These are phyloP conservation scores for Ophiostoma ulmi DNA, from an alignment of 2,329 filamentous ascomycete genomes.

Conservation along the genomic window DNA sequence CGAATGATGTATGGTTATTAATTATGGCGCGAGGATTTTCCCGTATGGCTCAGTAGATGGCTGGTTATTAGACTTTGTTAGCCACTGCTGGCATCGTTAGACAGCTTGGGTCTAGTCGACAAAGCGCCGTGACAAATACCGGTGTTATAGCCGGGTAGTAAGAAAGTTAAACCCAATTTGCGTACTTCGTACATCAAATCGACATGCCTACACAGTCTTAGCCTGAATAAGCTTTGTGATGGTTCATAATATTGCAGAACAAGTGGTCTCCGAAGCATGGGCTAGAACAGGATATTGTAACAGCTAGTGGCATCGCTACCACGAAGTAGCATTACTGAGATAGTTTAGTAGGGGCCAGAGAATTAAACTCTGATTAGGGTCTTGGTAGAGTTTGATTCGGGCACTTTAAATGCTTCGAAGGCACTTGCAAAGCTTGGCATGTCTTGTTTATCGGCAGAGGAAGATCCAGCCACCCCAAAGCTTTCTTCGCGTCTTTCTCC, in stretches of 20 bases:
- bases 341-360: background rate
- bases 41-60: background rate
- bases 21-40: background rate
- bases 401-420: background rate
- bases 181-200: background rate
- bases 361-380: background rate
- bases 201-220: background rate
- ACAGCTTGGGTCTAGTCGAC: background rate
- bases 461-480: background rate
- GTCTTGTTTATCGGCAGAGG: constrained; percentile 5
- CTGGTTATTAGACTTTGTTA: background rate
- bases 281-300: background rate
- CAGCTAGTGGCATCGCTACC: background rate
- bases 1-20: background rate
- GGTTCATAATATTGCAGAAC: background rate
- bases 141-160: background rate
- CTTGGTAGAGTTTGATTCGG: background rate
- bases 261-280: background rate
- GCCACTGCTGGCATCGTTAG: background rate
- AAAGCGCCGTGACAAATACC: background rate
- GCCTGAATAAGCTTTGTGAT: background rate
- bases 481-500: background rate
- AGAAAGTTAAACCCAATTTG: background rate
- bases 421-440: constrained; percentile 6
- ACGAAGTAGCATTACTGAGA: background rate